Conservation (phyloP, 2,329 filamentous ascomycete species). For the Knufia fluminis region DNA sequence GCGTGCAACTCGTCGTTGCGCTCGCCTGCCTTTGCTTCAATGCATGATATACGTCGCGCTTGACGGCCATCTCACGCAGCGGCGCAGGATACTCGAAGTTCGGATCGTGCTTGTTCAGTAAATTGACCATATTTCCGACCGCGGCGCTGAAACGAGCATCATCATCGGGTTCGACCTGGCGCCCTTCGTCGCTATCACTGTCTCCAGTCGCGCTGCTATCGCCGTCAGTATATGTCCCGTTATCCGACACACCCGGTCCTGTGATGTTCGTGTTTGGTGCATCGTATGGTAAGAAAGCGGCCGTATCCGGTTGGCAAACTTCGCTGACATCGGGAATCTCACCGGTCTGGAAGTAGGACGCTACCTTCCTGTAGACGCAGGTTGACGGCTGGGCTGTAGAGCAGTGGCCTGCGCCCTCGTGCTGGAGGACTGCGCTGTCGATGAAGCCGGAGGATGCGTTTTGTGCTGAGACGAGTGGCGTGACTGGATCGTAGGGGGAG, state of each 20-base stretch:
- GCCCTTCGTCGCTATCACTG: not conserved
- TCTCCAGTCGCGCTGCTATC: not conserved
- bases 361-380: constrained; percentile 25
- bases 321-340: constrained; percentile 25
- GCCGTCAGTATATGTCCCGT: no score
- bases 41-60: not conserved
- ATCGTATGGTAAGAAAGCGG: no score
- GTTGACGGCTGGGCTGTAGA: not conserved
- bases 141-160: not conserved
- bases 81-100: constrained; percentile 5
- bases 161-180: no score
- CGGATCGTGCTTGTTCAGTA: not conserved
- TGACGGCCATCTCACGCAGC: not conserved
- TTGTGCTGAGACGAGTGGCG: constrained; percentile 21
- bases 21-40: no score
- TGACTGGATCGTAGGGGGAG: constrained; percentile 22
- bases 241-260: no score
- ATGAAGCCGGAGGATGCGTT: constrained; percentile 21
- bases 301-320: not conserved
- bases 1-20: no score
- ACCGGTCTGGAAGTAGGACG: constrained; percentile 29
- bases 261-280: no score
- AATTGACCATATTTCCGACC: not conserved
- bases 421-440: constrained; percentile 22
- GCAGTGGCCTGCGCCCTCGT: constrained; percentile 9